Conservation (phyloP, 805 yeast species). For the Ogataea chonburiensis region DNA sequence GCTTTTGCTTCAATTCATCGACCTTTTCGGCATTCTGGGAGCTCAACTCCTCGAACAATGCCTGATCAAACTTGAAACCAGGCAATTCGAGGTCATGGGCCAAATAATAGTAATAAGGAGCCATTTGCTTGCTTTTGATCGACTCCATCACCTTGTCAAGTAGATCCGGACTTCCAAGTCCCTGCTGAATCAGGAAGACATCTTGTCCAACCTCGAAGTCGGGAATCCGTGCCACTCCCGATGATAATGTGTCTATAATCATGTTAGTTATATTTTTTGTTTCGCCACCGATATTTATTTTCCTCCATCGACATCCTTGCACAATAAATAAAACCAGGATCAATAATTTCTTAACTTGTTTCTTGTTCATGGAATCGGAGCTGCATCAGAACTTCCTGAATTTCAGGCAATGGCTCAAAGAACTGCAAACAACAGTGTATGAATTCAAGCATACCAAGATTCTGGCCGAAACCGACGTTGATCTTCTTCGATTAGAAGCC, state of each 20-base stretch:
- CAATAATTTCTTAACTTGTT: background rate
- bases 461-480: slow-evolving; percentile 11
- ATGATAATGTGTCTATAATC: slow-evolving; percentile 40
- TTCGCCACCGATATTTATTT: slow-evolving; percentile 10
- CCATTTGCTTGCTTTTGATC: slow-evolving; percentile 64
- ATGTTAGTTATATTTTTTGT: slow-evolving; percentile 14
- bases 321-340: background rate
- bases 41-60: slow-evolving; percentile 49
- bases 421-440: slow-evolving; percentile 7
- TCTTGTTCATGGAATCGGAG: slow-evolving; percentile 5
- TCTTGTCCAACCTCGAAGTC: slow-evolving; percentile 79
- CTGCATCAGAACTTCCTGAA: background rate
- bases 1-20: slow-evolving; percentile 50
- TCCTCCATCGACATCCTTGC: slow-evolving; percentile 5
- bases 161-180: slow-evolving; percentile 31
- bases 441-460: slow-evolving; percentile 7
- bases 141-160: slow-evolving; percentile 47
- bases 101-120: slow-evolving; percentile 78
- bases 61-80: slow-evolving; percentile 57
- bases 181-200: slow-evolving; percentile 58
- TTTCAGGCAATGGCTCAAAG: slow-evolving; percentile 7
- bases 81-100: slow-evolving; percentile 42
- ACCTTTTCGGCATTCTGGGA: slow-evolving; percentile 57
- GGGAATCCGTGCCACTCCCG: slow-evolving; percentile 65
- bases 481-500: slow-evolving; percentile 15